Evolutionary conservation across 768 basidiomycete species (phyloP).

Genomic region (Collybiopsis luxurians): DNA sequence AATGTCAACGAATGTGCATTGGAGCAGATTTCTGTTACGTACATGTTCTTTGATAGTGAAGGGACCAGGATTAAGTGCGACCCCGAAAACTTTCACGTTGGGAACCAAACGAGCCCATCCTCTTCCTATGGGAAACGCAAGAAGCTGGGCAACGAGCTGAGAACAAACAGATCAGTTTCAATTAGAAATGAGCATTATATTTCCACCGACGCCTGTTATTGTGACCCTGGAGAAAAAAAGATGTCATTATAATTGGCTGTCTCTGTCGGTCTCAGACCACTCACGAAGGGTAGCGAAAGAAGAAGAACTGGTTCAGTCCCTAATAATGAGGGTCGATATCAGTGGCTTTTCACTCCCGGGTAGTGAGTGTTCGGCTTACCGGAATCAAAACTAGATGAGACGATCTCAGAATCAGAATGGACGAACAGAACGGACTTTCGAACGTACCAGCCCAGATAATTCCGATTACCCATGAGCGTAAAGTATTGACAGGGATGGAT

Average conservation of each 20-base stretch:
- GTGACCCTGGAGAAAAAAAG: neutral
- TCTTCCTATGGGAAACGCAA: constrained; percentile 65
- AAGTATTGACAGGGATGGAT: constrained; percentile 40
- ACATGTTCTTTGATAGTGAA: constrained; percentile 79
- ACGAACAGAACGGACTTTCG: neutral
- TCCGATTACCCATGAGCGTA: constrained; percentile 57
- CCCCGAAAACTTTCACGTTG: constrained; percentile 48
- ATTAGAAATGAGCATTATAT: neutral
- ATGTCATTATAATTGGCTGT: too few relatives aligned
- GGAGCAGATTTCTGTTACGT: constrained; percentile 20
- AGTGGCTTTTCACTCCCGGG: neutral
- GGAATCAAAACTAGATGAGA: constrained; percentile 32
- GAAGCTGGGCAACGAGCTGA: constrained; percentile 64
- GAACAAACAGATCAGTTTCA: neutral
- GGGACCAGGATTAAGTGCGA: constrained; percentile 60
- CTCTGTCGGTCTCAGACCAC: too few relatives aligned
- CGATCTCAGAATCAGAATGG: neutral
- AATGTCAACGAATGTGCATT: constrained; percentile 16
- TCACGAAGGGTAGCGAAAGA: constrained; percentile 39
- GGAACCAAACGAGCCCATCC: constrained; percentile 56
- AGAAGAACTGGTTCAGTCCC: constrained; percentile 55
- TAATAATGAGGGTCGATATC: neutral
- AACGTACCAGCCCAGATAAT: constrained; percentile 37
- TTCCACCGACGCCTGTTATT: constrained; percentile 2
- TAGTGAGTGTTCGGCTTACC: constrained; percentile 2